Percentiles rank a stretch among this genome's conserved stretches.
These are phyloP conservation scores for Oryza meyeriana DNA, from an alignment of 176 grass and related monocot genomes.

Conservation along the genomic window DNA sequence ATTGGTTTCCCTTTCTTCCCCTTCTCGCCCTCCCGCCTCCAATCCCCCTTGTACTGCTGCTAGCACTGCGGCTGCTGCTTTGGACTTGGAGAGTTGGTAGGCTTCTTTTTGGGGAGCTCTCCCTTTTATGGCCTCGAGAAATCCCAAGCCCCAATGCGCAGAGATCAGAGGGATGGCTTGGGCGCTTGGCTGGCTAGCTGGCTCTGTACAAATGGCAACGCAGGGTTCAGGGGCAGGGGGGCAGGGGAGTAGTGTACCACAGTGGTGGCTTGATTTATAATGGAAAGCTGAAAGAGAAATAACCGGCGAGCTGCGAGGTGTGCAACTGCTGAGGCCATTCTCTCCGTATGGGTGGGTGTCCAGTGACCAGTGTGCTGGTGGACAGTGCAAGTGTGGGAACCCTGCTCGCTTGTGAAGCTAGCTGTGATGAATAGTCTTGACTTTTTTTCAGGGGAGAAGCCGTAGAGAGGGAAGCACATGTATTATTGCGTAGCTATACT, in stretches of 20 bases:
- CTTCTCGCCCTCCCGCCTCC: background rate
- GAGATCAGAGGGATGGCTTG: background rate
- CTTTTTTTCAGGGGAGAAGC: background rate
- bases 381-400: background rate
- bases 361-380: slow-evolving; percentile 3
- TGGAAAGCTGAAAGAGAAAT: background rate
- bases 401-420: background rate
- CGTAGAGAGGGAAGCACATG: background rate
- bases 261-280: background rate
- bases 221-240: background rate
- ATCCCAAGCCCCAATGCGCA: slow-evolving; percentile 28
- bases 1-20: background rate
- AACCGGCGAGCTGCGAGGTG: background rate
- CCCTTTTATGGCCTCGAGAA: slow-evolving; percentile 64
- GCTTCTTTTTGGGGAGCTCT: slow-evolving; percentile 27
- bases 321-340: background rate
- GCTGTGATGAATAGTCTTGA: background rate
- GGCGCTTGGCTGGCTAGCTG: background rate
- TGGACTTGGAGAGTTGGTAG: slow-evolving; percentile 13
- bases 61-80: slow-evolving; percentile 2
- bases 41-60: background rate
- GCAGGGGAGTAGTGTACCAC: background rate
- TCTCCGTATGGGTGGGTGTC: background rate
- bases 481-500: background rate
- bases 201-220: slow-evolving; percentile 36